Percentiles rank a stretch among this genome's conserved stretches.
These are phyloP conservation scores for Scortechinia acanthostroma DNA, from an alignment of 2,329 filamentous ascomycete species.

Conservation along the genomic window DNA sequence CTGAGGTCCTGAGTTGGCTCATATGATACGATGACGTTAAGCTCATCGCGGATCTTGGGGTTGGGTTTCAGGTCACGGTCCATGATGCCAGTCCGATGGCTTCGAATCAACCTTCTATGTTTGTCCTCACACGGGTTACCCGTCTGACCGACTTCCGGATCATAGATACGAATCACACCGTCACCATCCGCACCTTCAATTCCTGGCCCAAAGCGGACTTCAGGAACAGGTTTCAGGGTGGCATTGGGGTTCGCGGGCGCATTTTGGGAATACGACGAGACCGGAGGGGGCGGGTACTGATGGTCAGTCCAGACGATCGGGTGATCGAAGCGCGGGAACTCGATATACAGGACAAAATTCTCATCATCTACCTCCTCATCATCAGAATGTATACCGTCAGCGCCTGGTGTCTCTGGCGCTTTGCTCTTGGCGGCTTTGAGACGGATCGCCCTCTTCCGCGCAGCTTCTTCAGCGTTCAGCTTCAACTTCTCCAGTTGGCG, in stretches of 20 bases:
- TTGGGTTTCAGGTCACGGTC: constrained; percentile 95
- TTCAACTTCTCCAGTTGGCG: constrained; percentile 77
- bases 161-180: constrained; percentile 67
- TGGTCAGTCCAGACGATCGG: constrained; percentile 91
- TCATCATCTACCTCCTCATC: constrained; percentile 29
- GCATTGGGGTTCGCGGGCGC: constrained; percentile 58
- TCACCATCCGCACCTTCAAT: constrained; percentile 58
- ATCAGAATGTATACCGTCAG: no score
- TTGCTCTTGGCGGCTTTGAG: constrained; percentile 18
- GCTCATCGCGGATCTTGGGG: constrained; percentile 85
- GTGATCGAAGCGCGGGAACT: constrained; percentile 91
- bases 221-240: constrained; percentile 72
- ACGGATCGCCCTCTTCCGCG: constrained; percentile 28
- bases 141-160: constrained; percentile 80
- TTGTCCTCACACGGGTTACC: constrained; percentile 96
- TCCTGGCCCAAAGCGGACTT: constrained; percentile 83
- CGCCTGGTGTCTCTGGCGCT: constrained; percentile 13
- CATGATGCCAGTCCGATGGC: constrained; percentile 80
- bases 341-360: constrained; percentile 78
- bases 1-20: constrained; percentile 83
- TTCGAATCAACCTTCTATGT: constrained; percentile 83
- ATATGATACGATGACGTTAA: constrained; percentile 85
- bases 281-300: constrained; percentile 78
- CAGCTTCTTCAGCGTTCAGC: constrained; percentile 36
- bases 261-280: constrained; percentile 60